Base-by-base conservation (phyloP, 768 basidiomycete genomes). In the Cubamyces sp. region DNA sequence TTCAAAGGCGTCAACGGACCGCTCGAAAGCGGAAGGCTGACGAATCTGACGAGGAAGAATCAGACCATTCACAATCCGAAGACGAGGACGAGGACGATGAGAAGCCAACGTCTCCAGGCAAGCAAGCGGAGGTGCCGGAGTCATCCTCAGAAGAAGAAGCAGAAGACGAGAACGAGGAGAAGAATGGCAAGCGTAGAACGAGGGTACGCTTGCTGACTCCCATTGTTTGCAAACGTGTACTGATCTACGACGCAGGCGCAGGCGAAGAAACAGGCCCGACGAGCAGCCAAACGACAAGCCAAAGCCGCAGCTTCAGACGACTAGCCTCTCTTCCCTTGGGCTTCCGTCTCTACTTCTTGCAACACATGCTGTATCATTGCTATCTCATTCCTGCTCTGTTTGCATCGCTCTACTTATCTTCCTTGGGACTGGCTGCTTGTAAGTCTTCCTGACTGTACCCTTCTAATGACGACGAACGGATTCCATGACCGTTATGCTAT, bases 11-110 rank as follows among this genome's bases (percentile, higher is more conserved):
- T 42, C 60, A 58, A 2, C 70, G 67, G n/a, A 68, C 62, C 28
- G 56, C 61, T n/a, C 73, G 66, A 60, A 73, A 72, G 25, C 58
- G 60, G 12, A 72, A 71, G 40, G 65, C 60, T 3, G 67, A 72
- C 18, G 70, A 71, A 0, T 68, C 69, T 2, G 70, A 71, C n/a
- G 69, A 70, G 0, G 75, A 70, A 0, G 75, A 75, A n/a, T 69
- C 67, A 15, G 62, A 64, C 9, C 57, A 53, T 1, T 57, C 61
- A 15, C 41, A 57, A 3, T 62, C 69, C 0, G 60, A 59, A 21
- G 60, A 62, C 19, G 63, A 62, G 21, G 66, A 57, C n/a, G 63
- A 57, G 1, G 64, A 63, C 4, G 62, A 55, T 1, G 61, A 63
- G 19, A 55, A 57, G 19, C 57, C 47, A 9, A 53, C 63, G 6